Conservation (phyloP, 768 basidiomycete genomes). For the Zangia roseola region DNA sequence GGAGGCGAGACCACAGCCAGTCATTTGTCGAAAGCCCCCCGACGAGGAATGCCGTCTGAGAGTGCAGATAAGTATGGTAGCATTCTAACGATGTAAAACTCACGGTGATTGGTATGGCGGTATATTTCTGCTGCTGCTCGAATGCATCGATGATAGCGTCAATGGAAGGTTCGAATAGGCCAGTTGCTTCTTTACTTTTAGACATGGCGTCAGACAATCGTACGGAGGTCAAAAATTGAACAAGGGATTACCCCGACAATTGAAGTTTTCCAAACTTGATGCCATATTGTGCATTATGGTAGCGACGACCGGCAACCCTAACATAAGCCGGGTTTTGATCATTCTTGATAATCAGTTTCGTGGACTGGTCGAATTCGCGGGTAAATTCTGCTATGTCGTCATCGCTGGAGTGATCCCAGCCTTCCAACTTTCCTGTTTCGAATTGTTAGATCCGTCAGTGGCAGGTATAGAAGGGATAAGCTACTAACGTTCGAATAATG, state of each 20-base stretch:
- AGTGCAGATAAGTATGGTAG: neutral
- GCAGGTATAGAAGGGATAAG: neutral
- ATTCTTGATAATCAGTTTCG: conserved; percentile 5
- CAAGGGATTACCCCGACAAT: conserved; percentile 9
- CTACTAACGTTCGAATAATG: conserved; percentile 35
- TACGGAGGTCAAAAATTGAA: neutral
- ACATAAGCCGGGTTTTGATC: conserved; percentile 7
- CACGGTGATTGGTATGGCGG: neutral
- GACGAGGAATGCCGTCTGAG: conserved; percentile 14
- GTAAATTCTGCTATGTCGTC: conserved; percentile 1
- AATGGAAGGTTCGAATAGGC: conserved; percentile 7
- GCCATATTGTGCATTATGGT: neutral
- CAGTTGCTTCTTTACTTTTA: conserved; percentile 6
- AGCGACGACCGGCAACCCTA: conserved; percentile 5
- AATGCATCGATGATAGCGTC: conserved; percentile 11
- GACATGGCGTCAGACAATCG: neutral
- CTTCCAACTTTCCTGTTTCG: conserved; percentile 4
- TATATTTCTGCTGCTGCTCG: conserved; percentile 7
- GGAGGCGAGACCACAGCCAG: no score
- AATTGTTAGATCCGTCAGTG: neutral
- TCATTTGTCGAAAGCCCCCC: no score
- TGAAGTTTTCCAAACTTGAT: conserved; percentile 9
- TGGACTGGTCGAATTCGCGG: conserved; percentile 1
- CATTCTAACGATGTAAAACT: neutral
- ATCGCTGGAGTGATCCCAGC: conserved; percentile 1